Percentiles rank a stretch among this genome's conserved stretches.
Conservation (phyloP, 208 protist species). For the Endotrypanum monterogeii region DNA sequence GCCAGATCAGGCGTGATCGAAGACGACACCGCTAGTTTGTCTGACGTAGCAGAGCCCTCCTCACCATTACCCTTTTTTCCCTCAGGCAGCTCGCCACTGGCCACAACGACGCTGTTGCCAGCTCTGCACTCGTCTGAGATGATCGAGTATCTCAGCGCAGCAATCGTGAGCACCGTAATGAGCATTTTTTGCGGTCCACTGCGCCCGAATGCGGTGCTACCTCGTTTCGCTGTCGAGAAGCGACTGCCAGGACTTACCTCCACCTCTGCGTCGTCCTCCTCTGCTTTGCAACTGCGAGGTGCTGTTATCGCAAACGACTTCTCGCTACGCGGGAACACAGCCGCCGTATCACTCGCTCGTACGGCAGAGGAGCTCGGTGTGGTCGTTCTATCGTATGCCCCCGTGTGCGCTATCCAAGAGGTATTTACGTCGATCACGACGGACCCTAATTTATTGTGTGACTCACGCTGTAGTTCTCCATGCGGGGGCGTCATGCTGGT, state of each 20-base stretch:
- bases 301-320: slow-evolving; percentile 50
- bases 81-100: background rate
- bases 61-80: background rate
- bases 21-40: background rate
- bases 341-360: slow-evolving; percentile 48
- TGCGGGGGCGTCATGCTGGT: slow-evolving; percentile 6
- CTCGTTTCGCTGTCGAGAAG: slow-evolving; percentile 10
- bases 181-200: slow-evolving; percentile 58
- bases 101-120: slow-evolving; percentile 51
- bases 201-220: slow-evolving; percentile 31
- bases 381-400: slow-evolving; percentile 58
- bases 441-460: background rate
- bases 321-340: slow-evolving; percentile 41
- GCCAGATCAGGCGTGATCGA: background rate
- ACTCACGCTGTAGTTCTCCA: background rate
- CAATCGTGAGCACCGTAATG: slow-evolving; percentile 47
- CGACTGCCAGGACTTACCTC: slow-evolving; percentile 30
- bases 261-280: background rate
- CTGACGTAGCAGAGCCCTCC: background rate
- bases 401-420: slow-evolving; percentile 33
- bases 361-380: slow-evolving; percentile 81
- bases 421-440: background rate
- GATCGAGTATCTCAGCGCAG: slow-evolving; percentile 50
- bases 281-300: slow-evolving; percentile 22
- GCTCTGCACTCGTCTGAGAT: slow-evolving; percentile 62